Conservation (phyloP, 371 early-diverging fungal genomes). For the Mortierella sp. region DNA sequence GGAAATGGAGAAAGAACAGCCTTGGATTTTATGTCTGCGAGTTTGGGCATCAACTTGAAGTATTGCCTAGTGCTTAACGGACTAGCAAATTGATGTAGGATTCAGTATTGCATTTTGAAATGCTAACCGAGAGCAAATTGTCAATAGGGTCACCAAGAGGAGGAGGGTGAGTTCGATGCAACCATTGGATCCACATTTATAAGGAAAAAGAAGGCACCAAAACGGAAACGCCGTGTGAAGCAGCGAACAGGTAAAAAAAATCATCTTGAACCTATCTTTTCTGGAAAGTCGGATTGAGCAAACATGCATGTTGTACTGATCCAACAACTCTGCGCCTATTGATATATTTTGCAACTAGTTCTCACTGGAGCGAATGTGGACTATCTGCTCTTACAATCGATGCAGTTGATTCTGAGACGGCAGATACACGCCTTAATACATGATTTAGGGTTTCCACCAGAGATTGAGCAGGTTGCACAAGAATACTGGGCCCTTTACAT, state of each 20-base stretch:
- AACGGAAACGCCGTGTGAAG: conserved; percentile 17
- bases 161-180: conserved; percentile 34
- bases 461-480: conserved; percentile 26
- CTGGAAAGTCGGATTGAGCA: too few relatives aligned
- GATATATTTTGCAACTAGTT: conserved; percentile 18
- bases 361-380: conserved; percentile 16
- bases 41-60: conserved; percentile 44
- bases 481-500: conserved; percentile 42
- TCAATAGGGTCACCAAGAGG: conserved; percentile 47
- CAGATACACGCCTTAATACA: conserved; percentile 34
- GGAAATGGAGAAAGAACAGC: conserved; percentile 29
- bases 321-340: neutral
- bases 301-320: neutral
- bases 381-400: conserved; percentile 12
- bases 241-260: neutral
- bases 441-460: conserved; percentile 35
- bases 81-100: neutral
- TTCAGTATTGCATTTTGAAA: neutral
- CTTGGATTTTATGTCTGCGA: conserved; percentile 42
- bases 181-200: neutral
- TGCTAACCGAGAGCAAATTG: neutral
- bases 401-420: conserved; percentile 29
- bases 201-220: conserved; percentile 3
- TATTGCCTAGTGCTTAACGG: neutral
- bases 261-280: too few relatives aligned